Evolutionary conservation across 108 stramenopile genomes (phyloP).

Genomic region (Cyclostephanos tholiformis): DNA sequence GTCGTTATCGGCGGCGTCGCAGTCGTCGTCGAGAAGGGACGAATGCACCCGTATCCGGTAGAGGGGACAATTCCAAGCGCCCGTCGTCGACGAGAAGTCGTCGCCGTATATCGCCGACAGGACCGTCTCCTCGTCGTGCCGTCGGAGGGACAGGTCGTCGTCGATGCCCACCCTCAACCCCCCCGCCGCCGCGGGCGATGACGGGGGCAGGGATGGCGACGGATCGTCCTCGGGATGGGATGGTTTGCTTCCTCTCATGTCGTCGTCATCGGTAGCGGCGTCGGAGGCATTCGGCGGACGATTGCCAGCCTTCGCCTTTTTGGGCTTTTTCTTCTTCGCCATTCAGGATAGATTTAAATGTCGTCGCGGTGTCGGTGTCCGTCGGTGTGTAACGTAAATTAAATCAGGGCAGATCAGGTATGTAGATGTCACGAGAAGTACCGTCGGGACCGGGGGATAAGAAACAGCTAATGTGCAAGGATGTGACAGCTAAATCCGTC

Average conservation of each 20-base stretch:
- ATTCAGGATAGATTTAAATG: too few species aligned
- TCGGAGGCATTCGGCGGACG: background rate
- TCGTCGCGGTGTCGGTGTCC: background rate
- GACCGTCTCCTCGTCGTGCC: conserved; percentile 80
- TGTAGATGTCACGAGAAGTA: too few species aligned
- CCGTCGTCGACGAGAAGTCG: conserved; percentile 58
- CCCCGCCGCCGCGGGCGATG: background rate
- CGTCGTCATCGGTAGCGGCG: background rate
- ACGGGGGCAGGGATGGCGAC: background rate
- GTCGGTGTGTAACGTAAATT: too few species aligned
- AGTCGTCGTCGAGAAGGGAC: conserved; percentile 5
- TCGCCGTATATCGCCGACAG: conserved; percentile 74
- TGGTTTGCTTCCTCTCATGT: too few species aligned
- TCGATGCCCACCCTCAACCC: background rate
- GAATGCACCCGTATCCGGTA: conserved; percentile 33
- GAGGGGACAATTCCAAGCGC: conserved; percentile 55
- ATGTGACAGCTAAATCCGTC: too few species aligned
- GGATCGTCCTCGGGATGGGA: background rate
- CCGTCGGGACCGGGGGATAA: too few species aligned
- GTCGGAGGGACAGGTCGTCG: conserved; percentile 70
- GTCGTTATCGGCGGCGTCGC: background rate
- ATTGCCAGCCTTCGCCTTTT: conserved; percentile 26
- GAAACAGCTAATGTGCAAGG: too few species aligned
- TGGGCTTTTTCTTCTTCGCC: conserved; percentile 33
- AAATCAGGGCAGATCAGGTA: too few species aligned